Conservation (phyloP, 2,329 filamentous ascomycete species). For the Colletotrichum eleusines region DNA sequence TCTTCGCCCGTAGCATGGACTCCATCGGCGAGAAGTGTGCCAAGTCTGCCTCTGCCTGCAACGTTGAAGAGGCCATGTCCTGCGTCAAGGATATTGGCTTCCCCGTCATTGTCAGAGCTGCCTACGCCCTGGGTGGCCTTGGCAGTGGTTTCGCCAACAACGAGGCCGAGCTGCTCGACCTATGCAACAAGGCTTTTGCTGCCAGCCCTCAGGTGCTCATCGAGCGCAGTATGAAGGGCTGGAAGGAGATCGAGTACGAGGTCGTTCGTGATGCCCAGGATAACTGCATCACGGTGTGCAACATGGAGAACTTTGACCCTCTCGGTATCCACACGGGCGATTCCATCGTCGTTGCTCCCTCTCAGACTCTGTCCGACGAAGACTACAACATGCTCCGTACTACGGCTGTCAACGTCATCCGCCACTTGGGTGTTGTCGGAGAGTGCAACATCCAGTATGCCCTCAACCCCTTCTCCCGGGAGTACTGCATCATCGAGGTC, state of each 20-base stretch:
- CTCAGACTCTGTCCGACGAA: constrained; percentile 95
- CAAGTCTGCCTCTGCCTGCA: constrained; percentile 94
- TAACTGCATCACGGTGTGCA: constrained; percentile 99
- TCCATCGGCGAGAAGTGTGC: constrained; percentile 98
- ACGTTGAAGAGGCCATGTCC: constrained; percentile 86
- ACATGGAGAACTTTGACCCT: constrained; percentile 99
- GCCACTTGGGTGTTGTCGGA: constrained; percentile 95
- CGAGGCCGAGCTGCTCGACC: constrained; percentile 82
- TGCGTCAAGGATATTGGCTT: constrained; percentile 93
- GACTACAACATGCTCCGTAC: constrained; percentile 99
- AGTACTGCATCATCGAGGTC: constrained; percentile 99
- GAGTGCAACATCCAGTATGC: constrained; percentile 99
- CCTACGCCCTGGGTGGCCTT: constrained; percentile 93
- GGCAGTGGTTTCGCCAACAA: constrained; percentile 96
- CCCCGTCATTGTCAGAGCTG: constrained; percentile 96
- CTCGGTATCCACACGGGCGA: constrained; percentile 98
- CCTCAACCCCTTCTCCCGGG: constrained; percentile 91
- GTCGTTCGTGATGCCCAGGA: constrained; percentile 95
- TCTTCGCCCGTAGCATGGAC: constrained; percentile 98
- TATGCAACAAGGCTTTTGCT: constrained; percentile 95
- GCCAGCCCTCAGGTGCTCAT: constrained; percentile 96
- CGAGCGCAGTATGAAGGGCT: constrained; percentile 98
- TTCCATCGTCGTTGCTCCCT: constrained; percentile 97
- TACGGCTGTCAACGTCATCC: constrained; percentile 96
- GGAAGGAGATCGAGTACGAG: constrained; percentile 99